phyloP scores from a whole-genome alignment of 1,284 basidiomycete genomes.

The Fistulinella cinereoalba region DNA sequence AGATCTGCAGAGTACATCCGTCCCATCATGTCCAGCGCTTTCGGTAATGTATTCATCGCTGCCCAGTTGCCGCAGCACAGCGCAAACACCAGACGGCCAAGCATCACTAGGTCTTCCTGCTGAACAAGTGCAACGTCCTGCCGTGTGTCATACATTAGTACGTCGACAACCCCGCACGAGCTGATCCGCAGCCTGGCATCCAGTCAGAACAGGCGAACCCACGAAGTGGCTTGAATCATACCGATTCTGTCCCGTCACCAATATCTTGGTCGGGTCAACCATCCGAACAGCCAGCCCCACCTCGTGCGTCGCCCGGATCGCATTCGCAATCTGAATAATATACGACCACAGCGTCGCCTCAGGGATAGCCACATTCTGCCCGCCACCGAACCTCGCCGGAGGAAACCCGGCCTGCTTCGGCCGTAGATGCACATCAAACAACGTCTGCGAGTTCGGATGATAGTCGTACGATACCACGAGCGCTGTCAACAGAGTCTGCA shows the following conservation, averaged over 20 bases:
- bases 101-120: conserved; percentile 86
- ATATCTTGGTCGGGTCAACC: conserved; percentile 85
- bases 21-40: conserved; percentile 75
- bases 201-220: background rate
- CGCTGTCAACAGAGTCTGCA: conserved; percentile 48
- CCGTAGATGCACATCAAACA: conserved; percentile 70
- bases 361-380: conserved; percentile 42
- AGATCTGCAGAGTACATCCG: conserved; percentile 80
- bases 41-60: conserved; percentile 64
- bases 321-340: conserved; percentile 86
- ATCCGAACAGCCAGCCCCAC: conserved; percentile 80
- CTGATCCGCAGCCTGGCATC: conserved; percentile 66
- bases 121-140: conserved; percentile 63
- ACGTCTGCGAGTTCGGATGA: conserved; percentile 81
- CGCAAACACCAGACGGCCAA: conserved; percentile 85
- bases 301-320: conserved; percentile 84
- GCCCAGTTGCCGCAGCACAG: conserved; percentile 69
- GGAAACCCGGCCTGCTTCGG: conserved; percentile 45
- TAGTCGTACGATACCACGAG: conserved; percentile 93
- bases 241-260: conserved; percentile 90
- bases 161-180: conserved; percentile 83
- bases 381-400: conserved; percentile 43
- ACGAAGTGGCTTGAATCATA: conserved; percentile 27
- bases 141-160: conserved; percentile 71
- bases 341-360: conserved; percentile 96